phyloP scores from a whole-genome alignment of 305 asterid genomes.

The Fraxinus floribunda region DNA sequence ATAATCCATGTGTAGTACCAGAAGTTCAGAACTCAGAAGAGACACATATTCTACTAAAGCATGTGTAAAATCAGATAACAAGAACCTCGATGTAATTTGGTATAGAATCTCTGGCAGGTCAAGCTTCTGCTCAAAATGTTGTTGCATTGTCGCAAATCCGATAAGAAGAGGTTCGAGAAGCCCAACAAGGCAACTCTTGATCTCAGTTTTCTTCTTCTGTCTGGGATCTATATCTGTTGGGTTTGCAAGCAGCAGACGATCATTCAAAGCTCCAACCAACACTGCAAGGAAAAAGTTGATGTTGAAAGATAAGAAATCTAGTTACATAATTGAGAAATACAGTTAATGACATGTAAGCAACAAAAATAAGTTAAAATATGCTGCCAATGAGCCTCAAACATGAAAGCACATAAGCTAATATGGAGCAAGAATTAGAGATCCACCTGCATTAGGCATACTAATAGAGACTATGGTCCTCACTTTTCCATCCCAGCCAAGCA shows the following conservation, averaged over 20 bases:
- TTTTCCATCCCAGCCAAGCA: conserved; percentile 99
- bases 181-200: conserved; percentile 90
- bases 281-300: conserved; percentile 50
- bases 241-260: conserved; percentile 81
- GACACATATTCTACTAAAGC: conserved; percentile 10
- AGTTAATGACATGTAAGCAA: conserved; percentile 17
- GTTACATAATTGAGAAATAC: conserved; percentile 13
- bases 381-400: conserved; percentile 9
- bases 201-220: conserved; percentile 94
- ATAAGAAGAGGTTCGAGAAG: conserved; percentile 98
- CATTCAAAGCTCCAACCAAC: conserved; percentile 93
- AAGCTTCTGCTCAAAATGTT: conserved; percentile 97
- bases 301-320: conserved; percentile 24
- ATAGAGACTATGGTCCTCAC: conserved; percentile 92
- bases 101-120: conserved; percentile 94
- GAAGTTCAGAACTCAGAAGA: conserved; percentile 12
- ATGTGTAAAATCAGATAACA: conserved; percentile 20
- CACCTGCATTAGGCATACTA: conserved; percentile 97
- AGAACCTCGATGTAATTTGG: conserved; percentile 96
- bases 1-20: conserved; percentile 8
- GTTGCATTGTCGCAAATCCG: conserved; percentile 97
- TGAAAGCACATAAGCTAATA: conserved; percentile 1
- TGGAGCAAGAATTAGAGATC: conserved; percentile 26
- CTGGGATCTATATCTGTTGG: conserved; percentile 82
- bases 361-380: not conserved